phyloP scores from a whole-genome alignment of 208 protist species.

The Angomonas ambiguus region DNA sequence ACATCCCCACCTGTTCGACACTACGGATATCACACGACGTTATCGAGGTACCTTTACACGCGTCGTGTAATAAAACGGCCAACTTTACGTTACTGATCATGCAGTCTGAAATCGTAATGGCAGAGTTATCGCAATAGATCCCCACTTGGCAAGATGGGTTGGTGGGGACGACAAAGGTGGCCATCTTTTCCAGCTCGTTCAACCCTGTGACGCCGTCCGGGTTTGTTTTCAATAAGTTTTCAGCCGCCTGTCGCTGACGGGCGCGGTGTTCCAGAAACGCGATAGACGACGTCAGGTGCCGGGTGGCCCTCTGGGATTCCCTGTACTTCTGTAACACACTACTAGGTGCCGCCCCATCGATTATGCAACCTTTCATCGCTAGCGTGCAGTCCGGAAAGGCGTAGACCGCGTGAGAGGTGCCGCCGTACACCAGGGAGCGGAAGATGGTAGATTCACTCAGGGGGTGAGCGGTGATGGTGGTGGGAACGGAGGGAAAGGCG shows the following conservation, averaged over 20 bases:
- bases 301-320: background rate
- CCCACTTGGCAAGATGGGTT: constrained; percentile 38
- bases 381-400: constrained; percentile 60
- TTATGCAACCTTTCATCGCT: constrained; percentile 33
- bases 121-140: constrained; percentile 71
- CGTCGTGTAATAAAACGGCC: constrained; percentile 49
- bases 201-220: background rate
- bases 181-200: constrained; percentile 17
- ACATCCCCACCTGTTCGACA: constrained; percentile 51
- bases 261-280: constrained; percentile 24
- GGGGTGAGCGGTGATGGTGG: constrained; percentile 50
- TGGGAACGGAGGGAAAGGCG: constrained; percentile 5
- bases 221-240: constrained; percentile 8
- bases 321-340: constrained; percentile 6
- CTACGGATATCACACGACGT: constrained; percentile 39
- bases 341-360: constrained; percentile 40
- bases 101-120: constrained; percentile 51
- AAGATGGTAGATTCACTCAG: constrained; percentile 47
- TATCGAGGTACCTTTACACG: constrained; percentile 36
- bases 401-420: constrained; percentile 57
- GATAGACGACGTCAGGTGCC: constrained; percentile 21
- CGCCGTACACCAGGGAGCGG: constrained; percentile 63
- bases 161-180: constrained; percentile 34
- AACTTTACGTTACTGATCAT: constrained; percentile 57
- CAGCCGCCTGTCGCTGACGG: constrained; percentile 17